Evolutionary conservation across 2,329 filamentous ascomycete genomes (phyloP), one percentile per base, ranked within the genome.

Genomic region (Colletotrichum higginsianum): DNA sequence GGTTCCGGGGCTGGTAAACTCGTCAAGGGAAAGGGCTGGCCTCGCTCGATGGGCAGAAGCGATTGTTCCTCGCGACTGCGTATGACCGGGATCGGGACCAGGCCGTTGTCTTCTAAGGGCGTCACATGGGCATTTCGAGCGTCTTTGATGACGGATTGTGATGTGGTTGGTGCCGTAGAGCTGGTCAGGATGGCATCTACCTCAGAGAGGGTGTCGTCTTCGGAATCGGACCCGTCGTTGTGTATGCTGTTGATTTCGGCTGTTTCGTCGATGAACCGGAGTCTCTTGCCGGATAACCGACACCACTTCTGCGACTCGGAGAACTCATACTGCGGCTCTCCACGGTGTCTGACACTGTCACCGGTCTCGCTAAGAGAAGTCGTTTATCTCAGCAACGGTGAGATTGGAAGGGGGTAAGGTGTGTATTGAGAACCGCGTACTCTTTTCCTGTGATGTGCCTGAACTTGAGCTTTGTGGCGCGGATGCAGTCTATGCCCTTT

Each of bases 211-310:
- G 46, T 21, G 18, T 65, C 66, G 2, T 69, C 66, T 35, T 69
- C 66, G 2, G 53, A 65, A 6, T 69, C 66, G n/a, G 50, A 65
- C 6, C 42, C 60, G 7, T 69, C 66, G 26, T 69, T 60, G 52
- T 69, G 61, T 2, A 69, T 58, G 38, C 38, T 69, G 11, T 46
- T 60, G n/a, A 69, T 58, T 0, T 69, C 66, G 9, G 66, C 46
- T 7, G 66, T 69, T 44, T 69, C 66, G 15, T 69, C 66, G 53
- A 69, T 69, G 23, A 69, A 69, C 18, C 66, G 53, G 13, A 69
- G 44, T 1, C 61, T 52, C 53, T 69, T 69, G 6, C 66, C 46
- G 1, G 46, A 26, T 1, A 69, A 47, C 16, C 55, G 23, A 2
- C 66, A 69, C 66, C 66, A 69, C 26, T 65, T 65, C 7, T 69